Percentiles rank a stretch among this genome's conserved stretches.
phyloP scores from a whole-genome alignment of 2,329 filamentous ascomycete species.

The Claviceps digitariae region DNA sequence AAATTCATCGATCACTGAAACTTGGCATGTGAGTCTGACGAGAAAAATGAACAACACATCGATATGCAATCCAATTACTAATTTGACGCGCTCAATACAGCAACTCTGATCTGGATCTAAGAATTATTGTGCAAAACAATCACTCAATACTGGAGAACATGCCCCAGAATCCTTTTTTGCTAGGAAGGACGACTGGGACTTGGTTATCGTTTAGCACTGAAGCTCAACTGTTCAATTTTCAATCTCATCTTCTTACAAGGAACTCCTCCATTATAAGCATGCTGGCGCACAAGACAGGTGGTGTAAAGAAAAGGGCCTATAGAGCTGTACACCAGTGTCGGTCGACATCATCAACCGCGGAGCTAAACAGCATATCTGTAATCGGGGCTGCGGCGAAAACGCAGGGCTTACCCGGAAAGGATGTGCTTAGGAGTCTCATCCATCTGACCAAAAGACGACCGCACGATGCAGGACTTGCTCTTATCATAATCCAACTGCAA shows the following conservation, averaged over 20 bases:
- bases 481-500: slow-evolving; percentile 74
- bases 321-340: slow-evolving; percentile 21
- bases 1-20: slow-evolving; percentile 48
- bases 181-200: slow-evolving; percentile 46
- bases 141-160: slow-evolving; percentile 26
- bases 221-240: slow-evolving; percentile 60
- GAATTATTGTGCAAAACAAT: slow-evolving; percentile 55
- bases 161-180: slow-evolving; percentile 50
- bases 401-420: slow-evolving; percentile 47
- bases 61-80: slow-evolving; percentile 11
- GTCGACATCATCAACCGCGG: slow-evolving; percentile 17
- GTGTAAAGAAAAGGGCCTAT: slow-evolving; percentile 38
- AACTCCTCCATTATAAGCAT: slow-evolving; percentile 54
- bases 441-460: slow-evolving; percentile 60
- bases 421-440: slow-evolving; percentile 55
- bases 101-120: slow-evolving; percentile 53
- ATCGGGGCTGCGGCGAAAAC: slow-evolving; percentile 61
- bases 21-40: slow-evolving; percentile 39
- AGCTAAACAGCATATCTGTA: slow-evolving; percentile 30
- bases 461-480: slow-evolving; percentile 63
- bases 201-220: slow-evolving; percentile 37
- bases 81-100: slow-evolving; percentile 23
- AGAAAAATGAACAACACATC: background rate
- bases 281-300: slow-evolving; percentile 52
- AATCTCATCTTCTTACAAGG: slow-evolving; percentile 39